Evolutionary conservation across 1,284 basidiomycete genomes (phyloP), one percentile per base, ranked within the genome.

Genomic region (Rhodotorula sp.): DNA sequence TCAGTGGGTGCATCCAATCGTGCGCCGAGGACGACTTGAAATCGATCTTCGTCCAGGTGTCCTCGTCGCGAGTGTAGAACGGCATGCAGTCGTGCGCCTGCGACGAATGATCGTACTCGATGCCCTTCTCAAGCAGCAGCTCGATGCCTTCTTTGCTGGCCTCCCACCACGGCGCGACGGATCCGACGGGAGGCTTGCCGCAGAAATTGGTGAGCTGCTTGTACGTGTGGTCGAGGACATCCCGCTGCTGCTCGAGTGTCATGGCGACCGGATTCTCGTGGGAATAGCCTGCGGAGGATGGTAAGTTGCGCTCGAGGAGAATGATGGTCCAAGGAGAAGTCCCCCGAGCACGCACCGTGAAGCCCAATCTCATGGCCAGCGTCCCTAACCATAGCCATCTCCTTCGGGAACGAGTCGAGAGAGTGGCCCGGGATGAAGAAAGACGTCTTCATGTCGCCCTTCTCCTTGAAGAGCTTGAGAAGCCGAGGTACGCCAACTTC

Each of bases 101-200:
- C 76, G 84, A 86, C 4, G 87, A 89, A 78, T 90, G 88, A 76
- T 88, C 89, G 76, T 90, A 90, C 80, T 88, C 84, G 54, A 91
- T 87, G 0, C 90, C 90, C 76, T 89, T 88, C 30, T 88, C 86
- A 24, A 90, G 83, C 27, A 91, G 80, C 36, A 91, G 81, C n/a
- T 86, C 81, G 0, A 85, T 86, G 2, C 86, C 86, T 78, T 90
- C 89, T 46, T 61, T 61, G 20, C 47, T 52, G 4, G 59, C 86
- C 78, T 91, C 89, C 88, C 89, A 91, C 88, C 89, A 91, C 88
- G 15, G 89, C 88, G 47, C 90, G 88, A 66, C 83, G 83, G 22
- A 87, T 86, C 77, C 86, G 85, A 1, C 30, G 0, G 89, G 89
- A 24, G 88, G 83, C 32, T 86, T 81, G 65, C 86, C 82, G 77